Evolutionary conservation across 495 filamentous ascomycete species (phyloP), one percentile per base, ranked within the genome.

Genomic region (Bathelium albidoporum): DNA sequence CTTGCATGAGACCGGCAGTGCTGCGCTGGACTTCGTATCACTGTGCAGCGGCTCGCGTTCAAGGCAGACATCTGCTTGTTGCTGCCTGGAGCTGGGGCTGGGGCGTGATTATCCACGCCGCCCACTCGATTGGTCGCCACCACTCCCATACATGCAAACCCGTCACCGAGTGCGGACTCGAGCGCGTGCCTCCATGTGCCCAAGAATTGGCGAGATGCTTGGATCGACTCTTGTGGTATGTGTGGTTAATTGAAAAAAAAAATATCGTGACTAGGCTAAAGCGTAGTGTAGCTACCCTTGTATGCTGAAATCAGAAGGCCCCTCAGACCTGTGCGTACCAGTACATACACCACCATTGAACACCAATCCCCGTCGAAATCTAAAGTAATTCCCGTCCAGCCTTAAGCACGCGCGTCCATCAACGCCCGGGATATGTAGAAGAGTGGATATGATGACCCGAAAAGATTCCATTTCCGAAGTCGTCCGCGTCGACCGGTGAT

Each of bases 31-130:
- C 34, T 39, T 39, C 34, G 34, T 39, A 14, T 39, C 34, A 39
- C 14, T 39, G 14, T 39, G 34, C 34, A 39, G 5, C 34, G 5
- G 49, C 49, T 12, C 22, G 49, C 22, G 2, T n/a, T n/a, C 49
- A 55, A 55, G 49, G 49, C 49, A 55, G 20, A 26, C 12, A 55
- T 55, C 5, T 55, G 22, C 29, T 24, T 55, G 49, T 29, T 55
- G 49, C 49, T 55, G 49, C 49, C 49, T 55, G 49, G 49, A 55
- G 49, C 12, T 55, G 49, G 44, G n/a, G 49, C 49, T 55, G 12
- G 49, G 49, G 49, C 49, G 49, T 55, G 9, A 24, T 29, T n/a
- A 9, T 55, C 16, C 34, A 14, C 5, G 34, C 34, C 34, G 14
- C 5, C n/a, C n/a, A 14, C 34, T 7, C 49, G 5, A 55, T 55